Percentiles rank a stretch among this genome's conserved stretches.
These are phyloP conservation scores for Linnemannia schmuckeri DNA, from an alignment of 192 early-diverging fungal genomes.

Conservation along the genomic window DNA sequence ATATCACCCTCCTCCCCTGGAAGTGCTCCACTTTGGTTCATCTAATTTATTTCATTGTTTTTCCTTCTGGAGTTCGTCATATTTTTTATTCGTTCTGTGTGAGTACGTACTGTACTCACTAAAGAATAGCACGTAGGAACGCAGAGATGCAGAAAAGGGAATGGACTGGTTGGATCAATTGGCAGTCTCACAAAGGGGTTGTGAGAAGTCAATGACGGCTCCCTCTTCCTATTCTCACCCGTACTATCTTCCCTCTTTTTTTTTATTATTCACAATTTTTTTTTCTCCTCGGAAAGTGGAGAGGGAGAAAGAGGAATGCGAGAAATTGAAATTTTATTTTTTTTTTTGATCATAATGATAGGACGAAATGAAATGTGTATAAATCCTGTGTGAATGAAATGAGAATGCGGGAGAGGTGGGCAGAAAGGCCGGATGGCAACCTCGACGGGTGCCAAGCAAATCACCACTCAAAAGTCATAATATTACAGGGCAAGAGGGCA, in stretches of 20 bases:
- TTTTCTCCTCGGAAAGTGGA: constrained; percentile 3
- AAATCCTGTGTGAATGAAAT: background rate
- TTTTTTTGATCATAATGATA: too few species aligned
- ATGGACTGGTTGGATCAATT: background rate
- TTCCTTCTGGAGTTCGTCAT: background rate
- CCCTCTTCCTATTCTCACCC: background rate
- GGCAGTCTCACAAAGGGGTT: background rate
- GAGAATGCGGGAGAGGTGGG: background rate
- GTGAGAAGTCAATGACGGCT: background rate
- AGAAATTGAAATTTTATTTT: background rate
- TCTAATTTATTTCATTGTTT: background rate
- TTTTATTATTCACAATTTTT: background rate
- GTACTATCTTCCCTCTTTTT: background rate
- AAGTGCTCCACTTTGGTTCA: background rate
- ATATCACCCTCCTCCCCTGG: background rate
- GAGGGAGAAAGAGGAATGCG: background rate
- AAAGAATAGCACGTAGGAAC: background rate
- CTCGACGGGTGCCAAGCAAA: background rate
- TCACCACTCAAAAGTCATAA: background rate
- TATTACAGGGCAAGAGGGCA: background rate
- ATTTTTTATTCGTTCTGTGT: background rate
- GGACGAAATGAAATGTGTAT: background rate
- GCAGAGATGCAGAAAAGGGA: background rate
- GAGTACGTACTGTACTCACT: background rate
- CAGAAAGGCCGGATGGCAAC: background rate